Base-by-base conservation (phyloP, 345 rosid genomes). In the Acer yangbiense region DNA sequence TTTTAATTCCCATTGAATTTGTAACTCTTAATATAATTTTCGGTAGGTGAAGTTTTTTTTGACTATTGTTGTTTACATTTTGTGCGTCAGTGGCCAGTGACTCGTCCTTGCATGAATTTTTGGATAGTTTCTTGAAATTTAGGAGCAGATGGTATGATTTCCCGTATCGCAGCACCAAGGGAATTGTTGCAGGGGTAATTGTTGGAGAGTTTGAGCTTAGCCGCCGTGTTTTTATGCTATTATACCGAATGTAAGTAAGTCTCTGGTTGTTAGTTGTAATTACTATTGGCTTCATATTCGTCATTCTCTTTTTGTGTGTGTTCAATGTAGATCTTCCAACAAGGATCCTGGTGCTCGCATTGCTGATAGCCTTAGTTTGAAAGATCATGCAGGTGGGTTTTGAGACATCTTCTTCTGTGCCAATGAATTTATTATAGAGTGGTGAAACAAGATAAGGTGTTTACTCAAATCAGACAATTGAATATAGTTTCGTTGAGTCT, bases 141-240 rank as follows among this genome's bases (percentile, higher is more conserved):
- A 89, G 97, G 80, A 89, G 90, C 86, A 92, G 98, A 74, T 96
- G 99, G 99, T 96, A 91, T 76, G 99, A 96, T 88, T 94, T 94
- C 63, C 97, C 97, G 41, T 86, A 90, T 80, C 99, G 88, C 73
- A 93, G 97, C 76, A 92, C 85, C 78, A 96, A 92, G 81, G 94
- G 94, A 58, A 88, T 89, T 5, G 90, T 92, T 66, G 98, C 99
- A 3, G 98, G 98, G 43, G 88, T 96, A 4, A 84, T 96, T 81
- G 93, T 94, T 6, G 99, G 97, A 63, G 99, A 96, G 78, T 65
- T 82, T 52, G 98, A 92, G 52, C 76, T 96, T 66, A 82, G 92
- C 79, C 93, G 92, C 71, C 98, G 98, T 44, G 88, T 92, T 72
- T 94, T 94, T 80, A 91, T 92, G 99, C 75, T 92, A 69, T 83